Percentiles rank a stretch among this genome's conserved stretches.
Conservation (phyloP, 106 monocot genomes). For the Dendrobium officinale region DNA sequence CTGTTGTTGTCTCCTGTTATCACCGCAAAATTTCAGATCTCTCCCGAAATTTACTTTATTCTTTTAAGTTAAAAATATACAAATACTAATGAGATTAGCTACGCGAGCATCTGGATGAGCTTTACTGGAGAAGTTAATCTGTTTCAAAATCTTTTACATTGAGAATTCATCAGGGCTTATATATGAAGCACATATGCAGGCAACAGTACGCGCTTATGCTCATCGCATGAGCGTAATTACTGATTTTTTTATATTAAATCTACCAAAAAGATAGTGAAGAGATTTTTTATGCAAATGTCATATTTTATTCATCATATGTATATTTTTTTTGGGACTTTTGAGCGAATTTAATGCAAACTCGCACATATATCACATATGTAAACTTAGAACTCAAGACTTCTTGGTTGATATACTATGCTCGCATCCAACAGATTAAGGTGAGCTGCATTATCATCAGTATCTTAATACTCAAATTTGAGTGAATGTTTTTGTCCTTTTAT, state of each 20-base stretch:
- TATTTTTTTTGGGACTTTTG: background rate
- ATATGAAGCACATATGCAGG: background rate
- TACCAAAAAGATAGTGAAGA: background rate
- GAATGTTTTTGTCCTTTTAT: background rate
- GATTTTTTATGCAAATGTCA: background rate
- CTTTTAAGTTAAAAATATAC: background rate
- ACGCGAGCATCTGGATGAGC: background rate
- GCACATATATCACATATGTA: too few relatives aligned
- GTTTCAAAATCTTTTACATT: background rate
- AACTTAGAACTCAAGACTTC: too few relatives aligned
- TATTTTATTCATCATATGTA: background rate
- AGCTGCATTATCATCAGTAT: background rate
- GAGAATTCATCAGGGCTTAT: background rate
- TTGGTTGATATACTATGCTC: too few relatives aligned
- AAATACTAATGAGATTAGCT: background rate
- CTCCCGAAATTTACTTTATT: background rate
- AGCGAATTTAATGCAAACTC: too few relatives aligned
- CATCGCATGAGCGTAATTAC: background rate
- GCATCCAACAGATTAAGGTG: too few relatives aligned
- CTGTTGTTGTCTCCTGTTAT: background rate
- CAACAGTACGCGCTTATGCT: background rate
- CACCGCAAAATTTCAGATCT: background rate
- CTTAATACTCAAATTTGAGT: background rate
- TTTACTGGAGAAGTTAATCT: background rate
- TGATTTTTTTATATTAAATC: background rate